Evolutionary conservation across 169 alveolate species (phyloP), one percentile per base, ranked within the genome.

Genomic region (Besnoitia besnoiti): DNA sequence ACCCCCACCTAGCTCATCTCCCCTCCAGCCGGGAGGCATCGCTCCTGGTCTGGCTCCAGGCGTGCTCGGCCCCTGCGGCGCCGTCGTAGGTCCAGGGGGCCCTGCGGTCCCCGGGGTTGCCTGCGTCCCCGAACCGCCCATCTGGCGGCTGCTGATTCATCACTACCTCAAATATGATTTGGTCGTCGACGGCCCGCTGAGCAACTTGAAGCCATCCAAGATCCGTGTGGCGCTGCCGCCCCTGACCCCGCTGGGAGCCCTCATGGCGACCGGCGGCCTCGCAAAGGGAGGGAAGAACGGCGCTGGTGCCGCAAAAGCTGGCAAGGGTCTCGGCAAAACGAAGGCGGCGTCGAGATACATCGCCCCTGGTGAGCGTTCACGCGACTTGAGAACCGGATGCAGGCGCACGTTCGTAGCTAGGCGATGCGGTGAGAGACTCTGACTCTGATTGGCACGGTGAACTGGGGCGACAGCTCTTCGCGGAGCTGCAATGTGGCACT

Each of bases 121-220:
- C 47, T 47, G 0, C 37, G 75, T 46, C 7, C 82, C 61, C 14
- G 35, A 44, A 39, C 85, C 79, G 51, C 75, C 97, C 67, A 95
- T 97, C 33, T 97, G 99, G 98, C 95, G 96, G 49, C 96, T 96
- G 92, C 94, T 97, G 92, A 93, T 98, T 50, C 96, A 96, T 91
- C 99, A 98, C 93, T 97, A 95, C 95, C 97, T 97, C 92, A 97
- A 96, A 90, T 93, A 96, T 90, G 97, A 97, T 49, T 94, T 97
- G 49, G 96, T 98, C 37, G 99, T 98, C 85, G 98, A 97, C 90
- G 99, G 99, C 35, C 96, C 98, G 33, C 91, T 97, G 55, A 7
- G 51, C 85, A 79, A 42, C 80, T 37, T 79, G 73, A 77, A 37
- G 93, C 82, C 51, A 19, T 33, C 67, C 67, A 33, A 14, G 33